Percentiles rank a stretch among this genome's conserved stretches.
phyloP scores from a whole-genome alignment of 768 basidiomycete genomes.

The Agaricus subrufescens region DNA sequence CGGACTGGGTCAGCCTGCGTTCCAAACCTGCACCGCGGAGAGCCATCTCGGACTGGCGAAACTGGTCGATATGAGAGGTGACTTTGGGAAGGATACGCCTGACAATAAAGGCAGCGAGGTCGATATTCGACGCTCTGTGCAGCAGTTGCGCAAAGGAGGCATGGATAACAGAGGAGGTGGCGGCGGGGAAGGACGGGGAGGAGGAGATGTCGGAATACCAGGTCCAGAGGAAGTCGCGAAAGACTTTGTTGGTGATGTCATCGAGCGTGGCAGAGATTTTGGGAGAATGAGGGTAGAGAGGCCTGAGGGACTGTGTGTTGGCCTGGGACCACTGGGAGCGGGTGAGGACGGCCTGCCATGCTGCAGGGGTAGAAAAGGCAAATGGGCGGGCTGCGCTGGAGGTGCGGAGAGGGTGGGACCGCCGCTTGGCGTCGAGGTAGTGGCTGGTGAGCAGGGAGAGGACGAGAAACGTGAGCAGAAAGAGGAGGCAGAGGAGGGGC shows the following conservation, averaged over 20 bases:
- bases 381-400: conserved; percentile 64
- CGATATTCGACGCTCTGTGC: conserved; percentile 51
- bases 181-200: conserved; percentile 84
- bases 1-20: conserved; percentile 80
- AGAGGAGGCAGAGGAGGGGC: conserved; percentile 48
- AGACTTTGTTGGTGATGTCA: conserved; percentile 74
- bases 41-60: conserved; percentile 83
- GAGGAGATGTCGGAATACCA: conserved; percentile 90
- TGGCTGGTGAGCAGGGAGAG: conserved; percentile 54
- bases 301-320: conserved; percentile 60
- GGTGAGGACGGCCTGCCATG: conserved; percentile 88
- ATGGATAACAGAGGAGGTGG: conserved; percentile 75
- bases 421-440: conserved; percentile 46
- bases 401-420: conserved; percentile 31
- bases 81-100: conserved; percentile 85
- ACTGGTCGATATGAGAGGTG: conserved; percentile 85
- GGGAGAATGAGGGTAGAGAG: conserved; percentile 60
- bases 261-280: conserved; percentile 70
- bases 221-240: conserved; percentile 80
- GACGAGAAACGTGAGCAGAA: conserved; percentile 41
- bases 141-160: conserved; percentile 56
- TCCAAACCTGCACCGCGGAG: conserved; percentile 80
- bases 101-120: conserved; percentile 73
- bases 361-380: conserved; percentile 87
- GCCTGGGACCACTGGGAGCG: conserved; percentile 88